Evolutionary conservation across 352 stramenopile genomes (phyloP).

Genomic region (Globisporangium polare): DNA sequence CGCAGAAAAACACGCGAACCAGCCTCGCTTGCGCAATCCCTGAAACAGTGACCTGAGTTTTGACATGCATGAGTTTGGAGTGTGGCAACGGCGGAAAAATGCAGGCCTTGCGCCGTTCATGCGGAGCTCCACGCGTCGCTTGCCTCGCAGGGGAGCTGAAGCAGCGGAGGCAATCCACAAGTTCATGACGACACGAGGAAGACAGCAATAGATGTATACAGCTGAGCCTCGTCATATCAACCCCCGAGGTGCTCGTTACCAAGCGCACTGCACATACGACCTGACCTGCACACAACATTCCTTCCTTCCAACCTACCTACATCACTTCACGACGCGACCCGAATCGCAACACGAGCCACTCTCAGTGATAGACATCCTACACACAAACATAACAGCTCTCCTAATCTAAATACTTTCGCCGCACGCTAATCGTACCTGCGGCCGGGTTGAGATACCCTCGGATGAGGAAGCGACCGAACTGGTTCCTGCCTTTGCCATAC

Average conservation of each 20-base stretch:
- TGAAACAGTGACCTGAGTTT: background rate
- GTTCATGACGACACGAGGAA: background rate
- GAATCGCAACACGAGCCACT: background rate
- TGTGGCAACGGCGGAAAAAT: constrained; percentile 1
- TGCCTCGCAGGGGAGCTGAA: background rate
- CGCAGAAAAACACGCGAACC: background rate
- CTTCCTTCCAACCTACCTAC: background rate
- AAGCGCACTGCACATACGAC: background rate
- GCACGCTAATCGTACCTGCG: constrained; percentile 42
- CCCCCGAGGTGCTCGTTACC: background rate
- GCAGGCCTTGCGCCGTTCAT: background rate
- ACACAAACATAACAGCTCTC: background rate
- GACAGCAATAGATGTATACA: background rate
- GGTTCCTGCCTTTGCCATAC: constrained; percentile 65
- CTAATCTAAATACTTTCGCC: constrained; percentile 54
- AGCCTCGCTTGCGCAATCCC: constrained; percentile 2
- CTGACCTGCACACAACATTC: background rate
- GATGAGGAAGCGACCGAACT: constrained; percentile 65
- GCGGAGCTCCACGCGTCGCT: background rate
- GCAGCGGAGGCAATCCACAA: background rate
- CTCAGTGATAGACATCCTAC: no score
- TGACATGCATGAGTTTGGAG: background rate
- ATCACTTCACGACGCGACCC: background rate
- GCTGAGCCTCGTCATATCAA: background rate
- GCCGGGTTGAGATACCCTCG: constrained; percentile 51